Base-by-base conservation (phyloP, 2,329 filamentous ascomycete species). In the Ascocoryne sarcoides region DNA sequence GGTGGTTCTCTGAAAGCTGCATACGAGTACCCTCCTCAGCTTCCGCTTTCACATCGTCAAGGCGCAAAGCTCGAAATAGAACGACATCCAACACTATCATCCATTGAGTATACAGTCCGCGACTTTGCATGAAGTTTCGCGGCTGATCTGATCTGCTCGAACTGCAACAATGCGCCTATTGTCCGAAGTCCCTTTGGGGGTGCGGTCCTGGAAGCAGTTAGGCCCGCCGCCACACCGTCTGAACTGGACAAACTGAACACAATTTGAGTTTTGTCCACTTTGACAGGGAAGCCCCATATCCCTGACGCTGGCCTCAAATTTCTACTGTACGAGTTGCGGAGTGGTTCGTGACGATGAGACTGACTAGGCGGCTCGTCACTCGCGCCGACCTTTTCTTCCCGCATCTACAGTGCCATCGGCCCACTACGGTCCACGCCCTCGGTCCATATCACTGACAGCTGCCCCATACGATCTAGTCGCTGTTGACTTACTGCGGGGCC, bases 91-190 rank as follows among this genome's bases (percentile, higher is more conserved):
- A n/a, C n/a, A n/a, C n/a, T n/a, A n/a, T n/a, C n/a, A n/a, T n/a
- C n/a, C n/a, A n/a, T n/a, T n/a, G n/a, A n/a, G n/a, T n/a, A n/a
- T n/a, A n/a, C n/a, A n/a, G n/a, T n/a, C n/a, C n/a, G n/a, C n/a
- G n/a, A n/a, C n/a, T n/a, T n/a, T n/a, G n/a, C n/a, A n/a, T n/a
- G n/a, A n/a, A n/a, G n/a, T n/a, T n/a, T 19, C 37, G n/a, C 33
- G 30, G 33, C 26, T 28, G 26, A 23, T 36, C 33, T 35, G 41
- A 39, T 37, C 34, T 26, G 23, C 23, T 26, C 23, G 7, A 38
- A 23, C 34, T 37, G 40, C 34, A 42, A 50, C 34, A 46, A 50
- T 48, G 47, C 46, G 47, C 47, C 41, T 52, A 48, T 50, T 48
- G 36, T 48, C 49, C 47, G 47, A 46, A 35, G 23, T 5, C 23